Evolutionary conservation across 345 rosid species (phyloP), one percentile per base, ranked within the genome.

Genomic region (Laguncularia racemosa): DNA sequence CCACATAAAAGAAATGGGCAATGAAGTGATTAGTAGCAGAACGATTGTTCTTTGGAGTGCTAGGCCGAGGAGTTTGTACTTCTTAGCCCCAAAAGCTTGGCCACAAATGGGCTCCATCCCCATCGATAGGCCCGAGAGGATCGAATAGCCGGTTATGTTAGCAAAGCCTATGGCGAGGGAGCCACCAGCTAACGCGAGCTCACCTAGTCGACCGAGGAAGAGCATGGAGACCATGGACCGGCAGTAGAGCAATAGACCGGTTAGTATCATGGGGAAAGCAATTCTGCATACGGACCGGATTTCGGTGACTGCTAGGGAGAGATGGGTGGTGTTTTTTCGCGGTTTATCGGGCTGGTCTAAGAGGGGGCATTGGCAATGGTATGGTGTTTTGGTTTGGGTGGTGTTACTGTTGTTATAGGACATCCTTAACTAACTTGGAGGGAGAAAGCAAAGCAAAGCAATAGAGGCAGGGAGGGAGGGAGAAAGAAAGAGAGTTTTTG

Each of bases 51-150:
- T 64, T 65, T 84, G 96, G 62, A 91, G 70, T n/a, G 91, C 71
- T 15, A 78, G 73, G 16, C 84, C 78, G 1, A 89, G 84, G 43
- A 84, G 75, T 21, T 44, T 67, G 51, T 76, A 77, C 3, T 69
- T 83, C 62, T 65, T 70, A 16, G 98, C 98, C 18, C 98, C 98
- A 28, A 78, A 81, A 21, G 96, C 91, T 67, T 91, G 98, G 0
- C 90, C 85, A 58, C 98, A 91, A 20, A 91, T 82, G 10, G 96
- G 84, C 62, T 91, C 98, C 84, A 89, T 90, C 3, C 96, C 98
- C 82, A 80, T 78, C 64, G 93, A 85, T 2, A 91, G 80, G 50
- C 98, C 98, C 3, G 96, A 86, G 53, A 89, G 87, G 58, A 91
- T 58, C 16, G 98, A 88, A 68, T 91, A 88, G 2, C 96, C 98